Evolutionary conservation across 257 asterid genomes (phyloP), one percentile per base, ranked within the genome.

Genomic region (Leptodermis oblonga): DNA sequence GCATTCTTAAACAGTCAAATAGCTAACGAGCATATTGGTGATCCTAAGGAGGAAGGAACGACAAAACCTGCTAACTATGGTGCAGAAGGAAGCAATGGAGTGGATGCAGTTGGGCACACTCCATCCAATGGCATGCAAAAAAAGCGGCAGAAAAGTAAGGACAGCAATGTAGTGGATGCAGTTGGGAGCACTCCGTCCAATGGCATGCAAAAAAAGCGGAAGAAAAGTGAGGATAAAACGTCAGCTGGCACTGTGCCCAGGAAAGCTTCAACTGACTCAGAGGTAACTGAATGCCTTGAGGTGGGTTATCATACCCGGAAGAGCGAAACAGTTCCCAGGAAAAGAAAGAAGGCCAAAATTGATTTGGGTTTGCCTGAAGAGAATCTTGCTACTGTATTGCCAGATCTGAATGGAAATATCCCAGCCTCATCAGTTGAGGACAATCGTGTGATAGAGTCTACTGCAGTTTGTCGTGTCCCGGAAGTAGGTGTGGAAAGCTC

Each of bases 331-430:
- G 66, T 70, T 70, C 63, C 74, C 48, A 37, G 51, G 58, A 79
- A 78, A 72, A 64, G 69, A 20, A 73, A 58, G 80, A 74, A 73
- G 79, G 63, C 48, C 34, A 79, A 33, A 76, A 62, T 51, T 34
- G 76, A 65, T 55, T 72, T 71, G 15, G 70, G 60, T 41, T 63
- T 62, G 72, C 64, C 73, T 68, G 81, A 62, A 41, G 25, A 45
- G 53, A 72, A 72, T 67, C 39, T 70, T 23, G 59, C 70, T 23
- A 62, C 72, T 62, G 67, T 54, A 56, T 56, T 84, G 61, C 88
- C 92, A 51, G 84, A 84, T 73, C 62, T 82, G 79, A 85, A 86
- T 73, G 80, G 81, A 26, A 75, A 55, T 48, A 67, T 25, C 37
- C 71, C 71, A 0, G 62, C 64, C 75, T 60, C 78, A 61, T 78